Percentiles rank a stretch among this genome's conserved stretches.
Conservation (phyloP, 768 basidiomycete species). For the Tremella mesenterica region DNA sequence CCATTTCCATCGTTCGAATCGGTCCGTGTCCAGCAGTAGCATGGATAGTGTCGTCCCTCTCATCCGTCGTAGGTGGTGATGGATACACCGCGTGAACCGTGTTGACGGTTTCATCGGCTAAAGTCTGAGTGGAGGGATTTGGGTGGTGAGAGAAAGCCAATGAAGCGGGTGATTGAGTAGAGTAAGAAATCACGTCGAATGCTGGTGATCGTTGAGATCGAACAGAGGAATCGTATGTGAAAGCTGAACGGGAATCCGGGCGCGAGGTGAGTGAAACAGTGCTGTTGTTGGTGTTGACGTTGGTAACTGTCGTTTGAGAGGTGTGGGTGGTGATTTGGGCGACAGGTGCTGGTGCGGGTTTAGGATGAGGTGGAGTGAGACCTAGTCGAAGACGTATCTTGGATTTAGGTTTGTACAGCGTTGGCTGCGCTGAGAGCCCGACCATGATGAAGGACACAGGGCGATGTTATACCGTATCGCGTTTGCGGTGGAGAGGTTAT, state of each 20-base stretch:
- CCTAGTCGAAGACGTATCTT: conserved; percentile 40
- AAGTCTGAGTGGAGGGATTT: conserved; percentile 1
- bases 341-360: conserved; percentile 7
- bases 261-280: conserved; percentile 1
- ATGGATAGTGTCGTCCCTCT: not conserved
- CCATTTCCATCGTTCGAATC: too few relatives aligned
- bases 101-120: not conserved
- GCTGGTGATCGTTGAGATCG: conserved; percentile 17
- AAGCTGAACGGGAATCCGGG: conserved; percentile 23
- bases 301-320: not conserved
- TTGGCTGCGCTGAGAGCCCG: conserved; percentile 3
- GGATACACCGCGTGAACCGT: not conserved
- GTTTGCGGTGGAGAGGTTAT: too few relatives aligned
- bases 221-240: conserved; percentile 22
- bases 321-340: conserved; percentile 6
- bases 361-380: conserved; percentile 34
- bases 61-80: not conserved
- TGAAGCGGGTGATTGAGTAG: conserved; percentile 5
- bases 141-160: not conserved
- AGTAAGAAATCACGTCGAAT: conserved; percentile 5
- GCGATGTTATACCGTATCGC: too few relatives aligned
- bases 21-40: not conserved
- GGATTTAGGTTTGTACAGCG: conserved; percentile 34
- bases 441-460: not conserved
- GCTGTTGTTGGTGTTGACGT: not conserved